These are phyloP conservation scores for Paramarasmius palmivorus DNA, from an alignment of 1,284 basidiomycete genomes.

Conservation along the genomic window DNA sequence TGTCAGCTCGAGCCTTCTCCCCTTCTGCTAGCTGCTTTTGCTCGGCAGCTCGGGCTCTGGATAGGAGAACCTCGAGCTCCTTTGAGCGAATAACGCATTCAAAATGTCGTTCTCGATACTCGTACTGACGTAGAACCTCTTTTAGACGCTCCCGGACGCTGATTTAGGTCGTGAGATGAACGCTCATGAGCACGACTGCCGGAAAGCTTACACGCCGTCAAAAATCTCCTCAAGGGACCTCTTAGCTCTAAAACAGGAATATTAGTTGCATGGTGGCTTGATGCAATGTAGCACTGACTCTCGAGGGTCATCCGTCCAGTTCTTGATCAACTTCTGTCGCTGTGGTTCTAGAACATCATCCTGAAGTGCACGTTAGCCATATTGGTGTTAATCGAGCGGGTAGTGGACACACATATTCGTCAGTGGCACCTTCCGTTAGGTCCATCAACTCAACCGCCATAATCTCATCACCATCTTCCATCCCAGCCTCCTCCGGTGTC, in stretches of 20 bases:
- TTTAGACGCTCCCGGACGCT: conserved; percentile 82
- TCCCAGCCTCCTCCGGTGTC: conserved; percentile 80
- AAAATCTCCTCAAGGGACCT: conserved; percentile 78
- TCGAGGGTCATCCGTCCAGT: conserved; percentile 69
- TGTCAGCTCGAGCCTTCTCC: conserved; percentile 67
- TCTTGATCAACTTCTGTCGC: conserved; percentile 70
- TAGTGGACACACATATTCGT: conserved; percentile 55
- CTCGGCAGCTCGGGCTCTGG: conserved; percentile 79
- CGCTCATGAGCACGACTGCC: conserved; percentile 4
- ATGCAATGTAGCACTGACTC: conserved; percentile 53
- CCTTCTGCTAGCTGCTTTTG: conserved; percentile 77
- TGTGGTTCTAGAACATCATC: conserved; percentile 62
- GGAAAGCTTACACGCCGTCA: conserved; percentile 66
- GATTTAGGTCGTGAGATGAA: conserved; percentile 9
- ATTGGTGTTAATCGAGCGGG: conserved; percentile 3
- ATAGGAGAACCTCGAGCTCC: conserved; percentile 80
- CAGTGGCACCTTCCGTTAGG: conserved; percentile 65
- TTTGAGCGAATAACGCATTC: conserved; percentile 87
- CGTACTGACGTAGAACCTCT: conserved; percentile 80
- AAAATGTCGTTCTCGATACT: conserved; percentile 83
- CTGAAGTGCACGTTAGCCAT: conserved; percentile 33
- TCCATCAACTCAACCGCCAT: conserved; percentile 86
- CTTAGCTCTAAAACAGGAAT: conserved; percentile 51
- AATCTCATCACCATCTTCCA: conserved; percentile 84
- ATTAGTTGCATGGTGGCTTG: conserved; percentile 11